These are phyloP conservation scores for Ailanthus altissimus DNA, from an alignment of 345 rosid species.

Conservation along the genomic window DNA sequence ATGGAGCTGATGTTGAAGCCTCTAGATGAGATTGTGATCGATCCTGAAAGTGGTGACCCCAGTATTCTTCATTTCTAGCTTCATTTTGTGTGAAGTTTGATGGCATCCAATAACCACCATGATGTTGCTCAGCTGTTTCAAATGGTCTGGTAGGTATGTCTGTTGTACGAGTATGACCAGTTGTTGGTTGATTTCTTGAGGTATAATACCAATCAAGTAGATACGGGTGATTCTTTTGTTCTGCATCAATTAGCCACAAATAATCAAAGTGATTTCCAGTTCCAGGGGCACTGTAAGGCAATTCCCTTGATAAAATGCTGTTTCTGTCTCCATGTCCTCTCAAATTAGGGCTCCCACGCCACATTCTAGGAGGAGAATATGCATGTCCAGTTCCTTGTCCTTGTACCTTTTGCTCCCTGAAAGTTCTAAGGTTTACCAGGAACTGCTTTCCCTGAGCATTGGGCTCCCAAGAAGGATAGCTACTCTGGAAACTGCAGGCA, in stretches of 20 bases:
- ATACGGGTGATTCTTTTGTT: slow-evolving; percentile 74
- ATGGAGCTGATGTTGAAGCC: slow-evolving; percentile 67
- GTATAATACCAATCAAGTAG: slow-evolving; percentile 92
- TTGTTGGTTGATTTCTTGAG: slow-evolving; percentile 42
- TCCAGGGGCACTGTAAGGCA: slow-evolving; percentile 34
- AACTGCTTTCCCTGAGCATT: slow-evolving; percentile 78
- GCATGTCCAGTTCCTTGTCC: slow-evolving; percentile 46
- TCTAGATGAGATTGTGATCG: slow-evolving; percentile 59
- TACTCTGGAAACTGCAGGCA: slow-evolving; percentile 78
- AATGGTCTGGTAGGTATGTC: slow-evolving; percentile 25
- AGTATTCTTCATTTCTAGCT: slow-evolving; percentile 33
- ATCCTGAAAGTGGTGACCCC: slow-evolving; percentile 35
- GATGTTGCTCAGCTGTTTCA: slow-evolving; percentile 36
- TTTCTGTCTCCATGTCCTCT: slow-evolving; percentile 50
- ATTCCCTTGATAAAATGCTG: slow-evolving; percentile 49
- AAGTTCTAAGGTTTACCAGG: slow-evolving; percentile 66
- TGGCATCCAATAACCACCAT: slow-evolving; percentile 50
- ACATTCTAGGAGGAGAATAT: slow-evolving; percentile 43
- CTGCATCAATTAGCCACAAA: slow-evolving; percentile 66
- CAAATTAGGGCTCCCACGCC: slow-evolving; percentile 49
- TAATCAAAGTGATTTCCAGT: slow-evolving; percentile 51
- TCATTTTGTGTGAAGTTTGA: slow-evolving; percentile 37
- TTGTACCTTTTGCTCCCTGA: slow-evolving; percentile 72
- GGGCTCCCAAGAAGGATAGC: slow-evolving; percentile 91
- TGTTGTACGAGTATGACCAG: slow-evolving; percentile 21